These are phyloP conservation scores for Nyctanthes arbortristis DNA, from an alignment of 257 asterid genomes.

Conservation along the genomic window DNA sequence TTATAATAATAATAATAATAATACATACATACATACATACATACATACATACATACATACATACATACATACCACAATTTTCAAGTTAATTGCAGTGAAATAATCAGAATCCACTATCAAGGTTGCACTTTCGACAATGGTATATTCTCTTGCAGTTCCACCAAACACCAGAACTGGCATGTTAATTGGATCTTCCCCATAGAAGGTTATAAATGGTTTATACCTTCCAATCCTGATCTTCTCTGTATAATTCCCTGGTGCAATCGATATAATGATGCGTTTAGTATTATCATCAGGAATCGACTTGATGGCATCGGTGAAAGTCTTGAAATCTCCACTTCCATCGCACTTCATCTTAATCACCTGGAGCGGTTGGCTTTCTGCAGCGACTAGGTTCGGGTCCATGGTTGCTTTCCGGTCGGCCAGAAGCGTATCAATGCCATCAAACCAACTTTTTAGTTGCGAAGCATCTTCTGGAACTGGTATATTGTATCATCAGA, in stretches of 20 bases:
- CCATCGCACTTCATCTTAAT: slow-evolving; percentile 48
- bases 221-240: slow-evolving; percentile 38
- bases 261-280: slow-evolving; percentile 54
- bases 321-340: slow-evolving; percentile 61
- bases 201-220: slow-evolving; percentile 56
- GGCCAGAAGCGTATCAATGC: slow-evolving; percentile 18
- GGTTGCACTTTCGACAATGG: slow-evolving; percentile 67
- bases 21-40: too few species aligned
- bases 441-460: slow-evolving; percentile 50
- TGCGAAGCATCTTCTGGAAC: slow-evolving; percentile 45
- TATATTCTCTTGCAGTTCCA: slow-evolving; percentile 58
- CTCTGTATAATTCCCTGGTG: slow-evolving; percentile 70
- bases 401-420: slow-evolving; percentile 25
- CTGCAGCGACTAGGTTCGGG: slow-evolving; percentile 38
- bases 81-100: slow-evolving; percentile 59
- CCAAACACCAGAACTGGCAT: slow-evolving; percentile 38
- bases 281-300: slow-evolving; percentile 48
- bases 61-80: slow-evolving; percentile 53
- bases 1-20: too few species aligned
- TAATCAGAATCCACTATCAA: slow-evolving; percentile 50
- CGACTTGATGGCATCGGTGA: slow-evolving; percentile 55
- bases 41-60: neutral
- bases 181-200: slow-evolving; percentile 49
- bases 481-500: slow-evolving; percentile 12
- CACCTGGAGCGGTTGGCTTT: slow-evolving; percentile 25